Evolutionary conservation across 768 basidiomycete species (phyloP).

Genomic region (Crucibulum laeve): DNA sequence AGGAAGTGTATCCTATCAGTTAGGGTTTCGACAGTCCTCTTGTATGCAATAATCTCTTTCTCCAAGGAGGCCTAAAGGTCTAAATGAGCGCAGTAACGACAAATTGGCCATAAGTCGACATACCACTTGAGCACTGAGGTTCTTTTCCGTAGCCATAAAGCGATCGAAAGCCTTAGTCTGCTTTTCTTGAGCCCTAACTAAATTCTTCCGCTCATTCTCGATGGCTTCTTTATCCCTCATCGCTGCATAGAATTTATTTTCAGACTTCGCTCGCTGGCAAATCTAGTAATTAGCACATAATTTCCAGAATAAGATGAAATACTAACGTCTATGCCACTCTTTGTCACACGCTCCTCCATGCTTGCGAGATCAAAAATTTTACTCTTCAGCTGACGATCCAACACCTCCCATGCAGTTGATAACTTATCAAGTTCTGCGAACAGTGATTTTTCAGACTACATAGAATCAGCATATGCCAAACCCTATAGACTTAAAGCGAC

Average conservation of each 20-base stretch:
- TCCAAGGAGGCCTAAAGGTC: slow-evolving; percentile 33
- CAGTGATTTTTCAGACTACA: slow-evolving; percentile 67
- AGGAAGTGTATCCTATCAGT: slow-evolving; percentile 20
- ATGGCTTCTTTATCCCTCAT: slow-evolving; percentile 87
- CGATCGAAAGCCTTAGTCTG: slow-evolving; percentile 58
- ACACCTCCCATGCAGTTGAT: slow-evolving; percentile 80
- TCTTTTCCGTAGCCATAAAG: slow-evolving; percentile 59
- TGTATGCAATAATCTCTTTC: slow-evolving; percentile 34
- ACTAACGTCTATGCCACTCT: slow-evolving; percentile 65
- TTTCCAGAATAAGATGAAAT: neutral
- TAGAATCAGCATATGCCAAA: neutral
- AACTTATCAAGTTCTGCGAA: slow-evolving; percentile 84
- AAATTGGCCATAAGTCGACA: slow-evolving; percentile 13
- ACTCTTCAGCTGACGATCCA: slow-evolving; percentile 76
- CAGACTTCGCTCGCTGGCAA: slow-evolving; percentile 86
- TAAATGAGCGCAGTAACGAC: neutral
- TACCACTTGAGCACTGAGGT: slow-evolving; percentile 56
- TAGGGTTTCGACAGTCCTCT: slow-evolving; percentile 20
- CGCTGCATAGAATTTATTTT: slow-evolving; percentile 89
- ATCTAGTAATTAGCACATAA: neutral
- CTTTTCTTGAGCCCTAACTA: slow-evolving; percentile 44
- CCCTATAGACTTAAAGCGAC: slow-evolving; percentile 12
- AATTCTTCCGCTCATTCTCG: slow-evolving; percentile 69
- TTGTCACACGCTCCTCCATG: slow-evolving; percentile 70
- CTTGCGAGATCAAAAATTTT: slow-evolving; percentile 80